Base-by-base conservation (phyloP, 1,284 basidiomycete species). In the Cerrena zonata region DNA sequence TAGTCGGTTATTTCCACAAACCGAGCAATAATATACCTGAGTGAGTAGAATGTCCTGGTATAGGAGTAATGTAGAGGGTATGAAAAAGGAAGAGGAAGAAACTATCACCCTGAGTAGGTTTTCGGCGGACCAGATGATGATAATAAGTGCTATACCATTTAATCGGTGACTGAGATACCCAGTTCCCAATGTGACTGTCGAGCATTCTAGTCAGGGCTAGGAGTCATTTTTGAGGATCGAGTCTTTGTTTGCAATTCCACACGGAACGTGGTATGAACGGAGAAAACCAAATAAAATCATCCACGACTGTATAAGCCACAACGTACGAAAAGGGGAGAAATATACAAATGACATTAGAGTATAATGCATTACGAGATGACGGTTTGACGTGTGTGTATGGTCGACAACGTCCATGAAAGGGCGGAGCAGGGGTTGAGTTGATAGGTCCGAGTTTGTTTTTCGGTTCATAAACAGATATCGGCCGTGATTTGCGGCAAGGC, bases 131-230 rank as follows among this genome's bases (percentile, higher is more conserved):
- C 7, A 85, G 86, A 65, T 86, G 86, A 65, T 87, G 84, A 60
- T 80, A 87, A 60, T 87, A 87, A 19, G 82, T 86, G 47, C 81
- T 78, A 66, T 88, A 82, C 46, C 67, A 77, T 54, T 62, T 67
- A 40, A 53, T 52, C 5, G 58, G 48, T 11, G 54, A 25, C 50
- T 43, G 52, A 51, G 30, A 45, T 53, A 59, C 23, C 62, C 65
- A 41, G 61, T 64, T 52, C 45, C 51, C 30, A 47, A 48, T 54
- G 21, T 51, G n/a, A n/a, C n/a, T n/a, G n/a, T n/a, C n/a, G n/a
- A n/a, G n/a, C n/a, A n/a, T n/a, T n/a, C n/a, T n/a, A n/a, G n/a
- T n/a, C n/a, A n/a, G n/a, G n/a, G n/a, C n/a, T n/a, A n/a, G n/a
- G n/a, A n/a, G n/a, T n/a, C n/a, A n/a, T n/a, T n/a, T n/a, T n/a